Conservation (phyloP, 1,284 basidiomycete genomes). For the Veloporphyrellus conicus region DNA sequence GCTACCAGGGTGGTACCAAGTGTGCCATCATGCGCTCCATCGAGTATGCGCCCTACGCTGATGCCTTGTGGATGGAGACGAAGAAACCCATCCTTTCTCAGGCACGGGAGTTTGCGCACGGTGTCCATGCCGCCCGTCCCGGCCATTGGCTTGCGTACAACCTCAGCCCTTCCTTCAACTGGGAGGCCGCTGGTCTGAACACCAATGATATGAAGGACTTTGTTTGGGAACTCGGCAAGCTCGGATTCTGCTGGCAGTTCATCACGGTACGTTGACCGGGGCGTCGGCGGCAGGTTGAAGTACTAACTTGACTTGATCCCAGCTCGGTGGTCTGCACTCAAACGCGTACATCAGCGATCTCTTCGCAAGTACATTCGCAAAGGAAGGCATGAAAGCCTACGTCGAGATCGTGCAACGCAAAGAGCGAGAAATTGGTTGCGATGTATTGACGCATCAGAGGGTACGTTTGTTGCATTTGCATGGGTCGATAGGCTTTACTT, state of each 20-base stretch:
- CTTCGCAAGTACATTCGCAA: slow-evolving; percentile 84
- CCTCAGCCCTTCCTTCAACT: slow-evolving; percentile 88
- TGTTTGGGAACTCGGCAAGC: slow-evolving; percentile 90
- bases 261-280: slow-evolving; percentile 70
- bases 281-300: not conserved
- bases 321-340: slow-evolving; percentile 95
- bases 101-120: slow-evolving; percentile 88
- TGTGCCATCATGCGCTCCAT: slow-evolving; percentile 91
- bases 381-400: slow-evolving; percentile 91
- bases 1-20: slow-evolving; percentile 94
- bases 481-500: slow-evolving; percentile 14
- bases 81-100: slow-evolving; percentile 93
- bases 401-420: slow-evolving; percentile 81
- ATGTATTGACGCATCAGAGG: slow-evolving; percentile 89
- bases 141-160: slow-evolving; percentile 95
- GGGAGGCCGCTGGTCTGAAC: slow-evolving; percentile 86
- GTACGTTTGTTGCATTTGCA: slow-evolving; percentile 32
- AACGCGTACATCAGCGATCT: slow-evolving; percentile 96
- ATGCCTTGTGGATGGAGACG: slow-evolving; percentile 97
- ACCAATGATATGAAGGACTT: slow-evolving; percentile 85
- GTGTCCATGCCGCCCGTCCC: slow-evolving; percentile 78
- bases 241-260: slow-evolving; percentile 97
- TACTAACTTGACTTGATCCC: slow-evolving; percentile 10
- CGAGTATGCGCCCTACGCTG: slow-evolving; percentile 91
- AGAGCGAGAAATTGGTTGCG: slow-evolving; percentile 86